Evolutionary conservation across 176 grass and related monocot genomes (phyloP), one percentile per base, ranked within the genome.

Genomic region (Paspalum notatum): DNA sequence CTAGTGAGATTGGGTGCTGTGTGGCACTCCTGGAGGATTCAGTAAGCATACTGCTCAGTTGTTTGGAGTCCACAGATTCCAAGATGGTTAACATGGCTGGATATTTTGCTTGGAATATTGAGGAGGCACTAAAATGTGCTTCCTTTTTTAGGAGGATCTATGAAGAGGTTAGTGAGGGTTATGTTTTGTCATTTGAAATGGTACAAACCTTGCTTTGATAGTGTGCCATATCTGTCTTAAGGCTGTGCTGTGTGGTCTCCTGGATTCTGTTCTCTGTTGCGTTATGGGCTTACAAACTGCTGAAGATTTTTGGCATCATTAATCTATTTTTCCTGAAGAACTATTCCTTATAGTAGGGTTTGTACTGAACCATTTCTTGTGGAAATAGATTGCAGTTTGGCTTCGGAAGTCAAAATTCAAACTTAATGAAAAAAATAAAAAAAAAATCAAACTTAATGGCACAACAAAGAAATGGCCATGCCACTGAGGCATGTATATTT

Each of bases 111-210:
- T 98, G 92, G 90, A 86, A 89, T 66, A 62, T 56, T 62, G 88
- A 91, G 62, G 90, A 95, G 79, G 84, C 86, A 58, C 52, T 91
- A 74, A 93, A 95, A 88, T 98, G 92, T 82, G 92, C 90, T 69
- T 89, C 87, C 42, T 91, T 95, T 87, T 92, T 98, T 38, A 82
- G 90, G 81, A 92, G 96, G 75, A 98, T 98, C 68, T 98, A 95
- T 85, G 92, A 98, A 88, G 95, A 98, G 95, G 95, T 98, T 79
- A 79, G 86, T 71, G 5, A 81, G 87, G 66, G 17, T 77, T 78
- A 53, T 74, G 39, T 49, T 71, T 37, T 25, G 1, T 81, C 37
- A 67, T 85, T 70, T 74, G 47, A 66, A 72, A 80, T 79, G 15
- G 37, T 56, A 43, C 25, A 38, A 66, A 77, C 32, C 49, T 78